Conservation (phyloP, 2,329 filamentous ascomycete genomes). For the Aspergillus jensenii region DNA sequence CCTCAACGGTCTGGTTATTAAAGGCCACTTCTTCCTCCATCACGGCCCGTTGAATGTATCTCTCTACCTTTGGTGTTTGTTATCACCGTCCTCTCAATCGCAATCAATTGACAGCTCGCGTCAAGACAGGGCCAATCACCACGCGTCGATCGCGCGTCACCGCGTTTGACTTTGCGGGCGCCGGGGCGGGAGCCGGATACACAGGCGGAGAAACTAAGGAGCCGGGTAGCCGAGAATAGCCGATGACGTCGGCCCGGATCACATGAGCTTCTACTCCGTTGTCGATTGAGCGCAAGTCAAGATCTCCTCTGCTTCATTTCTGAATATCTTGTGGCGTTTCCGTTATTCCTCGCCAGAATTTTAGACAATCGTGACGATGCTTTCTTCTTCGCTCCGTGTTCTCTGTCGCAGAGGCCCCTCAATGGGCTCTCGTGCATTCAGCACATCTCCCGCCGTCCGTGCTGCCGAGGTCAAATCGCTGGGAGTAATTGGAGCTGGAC, state of each 20-base stretch:
- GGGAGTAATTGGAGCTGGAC: slow-evolving; percentile 90
- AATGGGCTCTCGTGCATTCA: slow-evolving; percentile 60
- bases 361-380: slow-evolving; percentile 25
- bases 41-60: slow-evolving; percentile 18
- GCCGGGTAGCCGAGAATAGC: slow-evolving; percentile 30
- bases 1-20: slow-evolving; percentile 48
- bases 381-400: slow-evolving; percentile 35
- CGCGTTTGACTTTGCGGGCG: slow-evolving; percentile 17
- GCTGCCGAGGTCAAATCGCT: slow-evolving; percentile 77
- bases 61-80: slow-evolving; percentile 5
- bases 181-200: slow-evolving; percentile 3
- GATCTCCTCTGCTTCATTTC: not conserved
- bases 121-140: slow-evolving; percentile 19
- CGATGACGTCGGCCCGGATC: slow-evolving; percentile 28
- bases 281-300: not conserved
- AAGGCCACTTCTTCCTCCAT: slow-evolving; percentile 44
- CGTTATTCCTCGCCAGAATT: not conserved
- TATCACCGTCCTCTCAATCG: slow-evolving; percentile 1
- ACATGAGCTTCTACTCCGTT: slow-evolving; percentile 12
- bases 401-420: slow-evolving; percentile 33
- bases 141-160: slow-evolving; percentile 30
- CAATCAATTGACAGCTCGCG: not conserved
- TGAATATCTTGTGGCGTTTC: not conserved
- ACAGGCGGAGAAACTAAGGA: slow-evolving; percentile 13
- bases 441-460: slow-evolving; percentile 62